These are phyloP conservation scores for Schwanniomyces etchellsii DNA, from an alignment of 1,139 yeast species.

Conservation along the genomic window DNA sequence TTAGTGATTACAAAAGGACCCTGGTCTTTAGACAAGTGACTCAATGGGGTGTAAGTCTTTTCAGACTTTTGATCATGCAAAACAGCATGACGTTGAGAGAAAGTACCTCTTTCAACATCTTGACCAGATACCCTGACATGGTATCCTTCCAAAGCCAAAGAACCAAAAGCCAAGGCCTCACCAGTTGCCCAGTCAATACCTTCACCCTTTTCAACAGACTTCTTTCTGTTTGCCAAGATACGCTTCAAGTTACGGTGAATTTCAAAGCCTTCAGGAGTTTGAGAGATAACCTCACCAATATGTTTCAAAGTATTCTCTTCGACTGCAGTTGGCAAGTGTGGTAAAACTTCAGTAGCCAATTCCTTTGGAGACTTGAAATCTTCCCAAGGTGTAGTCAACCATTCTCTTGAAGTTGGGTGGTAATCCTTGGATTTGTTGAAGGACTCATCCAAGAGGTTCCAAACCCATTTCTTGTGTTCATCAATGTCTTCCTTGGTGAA, in stretches of 20 bases:
- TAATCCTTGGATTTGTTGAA: conserved; percentile 85
- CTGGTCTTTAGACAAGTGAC: conserved; percentile 72
- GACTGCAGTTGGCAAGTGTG: conserved; percentile 95
- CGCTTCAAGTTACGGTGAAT: conserved; percentile 96
- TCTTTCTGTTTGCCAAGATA: conserved; percentile 81
- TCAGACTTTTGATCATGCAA: conserved; percentile 93
- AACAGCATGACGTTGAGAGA: conserved; percentile 99
- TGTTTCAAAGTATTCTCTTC: conserved; percentile 65
- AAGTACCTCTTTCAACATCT: conserved; percentile 99
- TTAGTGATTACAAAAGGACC: conserved; percentile 86
- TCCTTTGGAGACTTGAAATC: conserved; percentile 97
- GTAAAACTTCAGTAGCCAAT: conserved; percentile 90
- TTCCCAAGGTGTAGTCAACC: conserved; percentile 99
- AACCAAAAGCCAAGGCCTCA: conserved; percentile 97
- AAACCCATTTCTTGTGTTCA: conserved; percentile 97
- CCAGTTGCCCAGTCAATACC: conserved; percentile 99
- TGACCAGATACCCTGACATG: conserved; percentile 98
- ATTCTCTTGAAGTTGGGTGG: conserved; percentile 88
- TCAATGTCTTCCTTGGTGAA: conserved; percentile 86
- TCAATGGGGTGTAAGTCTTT: conserved; percentile 76
- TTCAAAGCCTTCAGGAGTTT: conserved; percentile 85
- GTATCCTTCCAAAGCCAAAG: conserved; percentile 87
- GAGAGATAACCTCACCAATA: conserved; percentile 73
- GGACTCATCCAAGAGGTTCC: conserved; percentile 90
- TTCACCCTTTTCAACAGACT: conserved; percentile 82